A percentile compares a stretch with the other conserved stretches of the same genome.
These are phyloP conservation scores for Elongisporangium anandrum DNA, from an alignment of 352 stramenopile species.

Conservation along the genomic window DNA sequence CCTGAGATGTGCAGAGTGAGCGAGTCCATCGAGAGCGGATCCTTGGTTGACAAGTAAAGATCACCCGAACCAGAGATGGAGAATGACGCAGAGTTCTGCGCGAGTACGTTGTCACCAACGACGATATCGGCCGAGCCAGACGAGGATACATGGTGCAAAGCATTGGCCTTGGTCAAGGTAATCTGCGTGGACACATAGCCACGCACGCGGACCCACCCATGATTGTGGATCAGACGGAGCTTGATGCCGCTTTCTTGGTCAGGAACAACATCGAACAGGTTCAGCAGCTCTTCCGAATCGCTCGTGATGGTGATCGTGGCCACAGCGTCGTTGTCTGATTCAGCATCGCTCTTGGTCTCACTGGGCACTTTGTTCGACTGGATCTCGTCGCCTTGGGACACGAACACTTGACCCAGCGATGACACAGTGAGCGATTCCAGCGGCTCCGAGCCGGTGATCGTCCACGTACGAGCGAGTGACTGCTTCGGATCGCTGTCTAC, in stretches of 20 bases:
- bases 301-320: not conserved
- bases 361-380: not conserved
- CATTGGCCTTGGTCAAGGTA: not conserved
- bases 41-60: not conserved
- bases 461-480: not conserved
- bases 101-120: not conserved
- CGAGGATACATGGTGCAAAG: not conserved
- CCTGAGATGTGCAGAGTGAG: slow-evolving; percentile 35
- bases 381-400: not conserved
- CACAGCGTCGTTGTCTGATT: not conserved
- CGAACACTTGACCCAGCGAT: not conserved
- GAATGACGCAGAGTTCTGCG: not conserved
- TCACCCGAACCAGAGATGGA: not conserved
- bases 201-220: not conserved
- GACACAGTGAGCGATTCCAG: not conserved
- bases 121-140: not conserved
- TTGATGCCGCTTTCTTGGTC: not conserved
- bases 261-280: not conserved
- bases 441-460: not conserved
- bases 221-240: not conserved
- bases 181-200: not conserved
- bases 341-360: not conserved
- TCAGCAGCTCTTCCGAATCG: not conserved
- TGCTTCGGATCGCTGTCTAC: not conserved
- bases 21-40: slow-evolving; percentile 13